These are phyloP conservation scores for Dactylellina parvicollis DNA, from an alignment of 2,329 filamentous ascomycete genomes.

Conservation along the genomic window DNA sequence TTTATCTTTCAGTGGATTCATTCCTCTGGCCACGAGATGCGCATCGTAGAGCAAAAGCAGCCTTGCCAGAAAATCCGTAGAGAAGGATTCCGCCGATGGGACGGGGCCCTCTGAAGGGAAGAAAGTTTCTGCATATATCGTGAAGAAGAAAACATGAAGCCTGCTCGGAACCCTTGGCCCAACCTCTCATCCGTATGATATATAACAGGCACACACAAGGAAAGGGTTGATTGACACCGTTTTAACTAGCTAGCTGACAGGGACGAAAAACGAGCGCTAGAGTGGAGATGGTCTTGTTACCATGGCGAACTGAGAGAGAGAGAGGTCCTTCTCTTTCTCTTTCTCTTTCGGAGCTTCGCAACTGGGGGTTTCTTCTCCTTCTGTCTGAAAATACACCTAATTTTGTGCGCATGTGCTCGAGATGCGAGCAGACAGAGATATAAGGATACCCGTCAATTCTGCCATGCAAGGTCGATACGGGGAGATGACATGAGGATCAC, in stretches of 20 bases:
- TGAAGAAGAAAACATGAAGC: conserved; percentile 41
- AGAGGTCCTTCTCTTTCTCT: not conserved
- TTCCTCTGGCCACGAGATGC: conserved; percentile 2
- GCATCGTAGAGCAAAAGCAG: not conserved
- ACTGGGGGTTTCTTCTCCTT: not conserved
- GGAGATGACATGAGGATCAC: not conserved
- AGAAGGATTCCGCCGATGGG: conserved; percentile 2
- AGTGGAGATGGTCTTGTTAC: conserved; percentile 52
- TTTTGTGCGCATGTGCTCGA: too few relatives aligned
- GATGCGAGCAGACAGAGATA: too few relatives aligned
- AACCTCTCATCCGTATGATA: conserved; percentile 15
- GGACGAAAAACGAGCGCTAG: conserved; percentile 37
- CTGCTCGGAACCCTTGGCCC: conserved; percentile 30
- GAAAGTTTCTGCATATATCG: conserved; percentile 36
- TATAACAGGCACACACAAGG: too few relatives aligned
- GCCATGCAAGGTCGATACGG: too few relatives aligned
- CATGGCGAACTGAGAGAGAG: conserved; percentile 30
- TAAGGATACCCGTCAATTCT: too few relatives aligned
- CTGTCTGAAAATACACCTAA: too few relatives aligned
- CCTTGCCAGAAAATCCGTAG: conserved; percentile 20
- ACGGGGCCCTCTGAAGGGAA: not conserved
- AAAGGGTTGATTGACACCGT: conserved; percentile 30
- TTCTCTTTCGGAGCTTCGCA: not conserved
- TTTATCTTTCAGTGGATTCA: not conserved
- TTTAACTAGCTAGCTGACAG: conserved; percentile 17